Evolutionary conservation across 306 rosid genomes (phyloP).

Genomic region (Gastrolobium villosum): DNA sequence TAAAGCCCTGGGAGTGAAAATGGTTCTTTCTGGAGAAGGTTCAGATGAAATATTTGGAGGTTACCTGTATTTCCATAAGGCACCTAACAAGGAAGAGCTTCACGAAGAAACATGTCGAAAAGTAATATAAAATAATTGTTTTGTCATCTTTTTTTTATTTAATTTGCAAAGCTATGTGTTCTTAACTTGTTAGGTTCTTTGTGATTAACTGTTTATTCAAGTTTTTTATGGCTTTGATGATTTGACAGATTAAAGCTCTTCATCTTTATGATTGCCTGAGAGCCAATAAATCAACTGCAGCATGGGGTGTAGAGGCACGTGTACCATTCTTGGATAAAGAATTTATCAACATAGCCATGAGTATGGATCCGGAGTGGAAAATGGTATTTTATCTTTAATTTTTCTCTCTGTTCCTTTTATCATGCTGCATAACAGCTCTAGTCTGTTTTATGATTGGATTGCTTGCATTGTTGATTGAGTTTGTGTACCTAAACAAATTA

Average conservation of each 20-base stretch:
- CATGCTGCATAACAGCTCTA: slow-evolving; percentile 15
- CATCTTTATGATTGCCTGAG: slow-evolving; percentile 97
- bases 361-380: slow-evolving; percentile 95
- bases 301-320: slow-evolving; percentile 99
- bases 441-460: slow-evolving; percentile 35
- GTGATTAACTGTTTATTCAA: slow-evolving; percentile 35
- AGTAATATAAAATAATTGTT: slow-evolving; percentile 55
- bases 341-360: slow-evolving; percentile 78
- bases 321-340: slow-evolving; percentile 96
- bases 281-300: slow-evolving; percentile 97
- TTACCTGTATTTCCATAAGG: slow-evolving; percentile 97
- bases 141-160: slow-evolving; percentile 17
- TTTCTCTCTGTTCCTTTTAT: slow-evolving; percentile 30
- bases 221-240: slow-evolving; percentile 41
- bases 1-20: slow-evolving; percentile 97
- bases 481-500: slow-evolving; percentile 34
- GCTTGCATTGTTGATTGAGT: slow-evolving; percentile 21
- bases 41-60: slow-evolving; percentile 99
- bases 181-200: slow-evolving; percentile 3
- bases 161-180: slow-evolving; percentile 17
- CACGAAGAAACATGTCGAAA: slow-evolving; percentile 95
- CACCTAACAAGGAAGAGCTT: slow-evolving; percentile 92
- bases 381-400: slow-evolving; percentile 63
- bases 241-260: slow-evolving; percentile 85
- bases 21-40: slow-evolving; percentile 99